These are phyloP conservation scores for Sanghuangporus baumii DNA, from an alignment of 1,284 basidiomycete genomes.

Conservation along the genomic window DNA sequence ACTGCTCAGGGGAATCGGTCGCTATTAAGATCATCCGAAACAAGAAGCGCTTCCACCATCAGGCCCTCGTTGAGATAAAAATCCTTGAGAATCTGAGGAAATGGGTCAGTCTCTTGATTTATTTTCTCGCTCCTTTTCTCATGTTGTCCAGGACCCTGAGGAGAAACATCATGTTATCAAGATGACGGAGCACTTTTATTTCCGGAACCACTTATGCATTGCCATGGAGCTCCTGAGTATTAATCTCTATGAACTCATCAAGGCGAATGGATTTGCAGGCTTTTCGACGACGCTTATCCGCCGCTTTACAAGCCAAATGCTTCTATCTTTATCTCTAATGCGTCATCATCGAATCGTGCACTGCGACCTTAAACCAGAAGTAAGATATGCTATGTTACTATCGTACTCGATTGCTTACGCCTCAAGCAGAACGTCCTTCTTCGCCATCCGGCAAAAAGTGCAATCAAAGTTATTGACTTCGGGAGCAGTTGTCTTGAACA, in stretches of 20 bases:
- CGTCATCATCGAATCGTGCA: slow-evolving; percentile 98
- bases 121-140: no score
- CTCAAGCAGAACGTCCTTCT: slow-evolving; percentile 84
- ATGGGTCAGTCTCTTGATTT: slow-evolving; percentile 67
- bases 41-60: slow-evolving; percentile 99
- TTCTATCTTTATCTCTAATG: slow-evolving; percentile 88
- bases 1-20: slow-evolving; percentile 93
- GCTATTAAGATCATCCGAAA: slow-evolving; percentile 99
- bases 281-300: slow-evolving; percentile 94
- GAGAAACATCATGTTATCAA: slow-evolving; percentile 97
- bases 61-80: slow-evolving; percentile 97
- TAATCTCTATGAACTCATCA: slow-evolving; percentile 98
- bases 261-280: slow-evolving; percentile 96
- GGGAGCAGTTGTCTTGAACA: slow-evolving; percentile 98
- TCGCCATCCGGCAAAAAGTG: slow-evolving; percentile 92
- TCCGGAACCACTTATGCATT: slow-evolving; percentile 96
- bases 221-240: slow-evolving; percentile 98
- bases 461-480: slow-evolving; percentile 98
- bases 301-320: slow-evolving; percentile 94
- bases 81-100: slow-evolving; percentile 94
- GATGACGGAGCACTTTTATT: slow-evolving; percentile 99
- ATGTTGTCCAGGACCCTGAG: slow-evolving; percentile 76
- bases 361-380: slow-evolving; percentile 98
- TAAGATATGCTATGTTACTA: slow-evolving; percentile 28
- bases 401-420: background rate